Conservation (phyloP, 2,329 filamentous ascomycete genomes). For the Phyllosticta ampelicida region DNA sequence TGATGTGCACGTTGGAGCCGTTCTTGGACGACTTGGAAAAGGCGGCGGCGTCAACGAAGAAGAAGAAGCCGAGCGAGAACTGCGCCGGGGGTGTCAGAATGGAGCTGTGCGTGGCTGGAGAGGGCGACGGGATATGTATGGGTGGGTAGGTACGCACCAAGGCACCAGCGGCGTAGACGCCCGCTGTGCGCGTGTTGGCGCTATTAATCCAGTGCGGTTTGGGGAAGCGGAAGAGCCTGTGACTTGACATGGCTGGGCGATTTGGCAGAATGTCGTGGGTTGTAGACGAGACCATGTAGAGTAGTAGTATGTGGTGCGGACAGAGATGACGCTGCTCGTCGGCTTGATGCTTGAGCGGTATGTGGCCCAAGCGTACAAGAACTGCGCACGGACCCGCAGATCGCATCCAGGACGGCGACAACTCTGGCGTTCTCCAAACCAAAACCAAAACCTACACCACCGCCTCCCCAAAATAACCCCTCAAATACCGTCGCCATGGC, state of each 20-base stretch:
- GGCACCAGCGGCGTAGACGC: slow-evolving; percentile 56
- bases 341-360: not conserved
- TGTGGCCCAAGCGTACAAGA: not conserved
- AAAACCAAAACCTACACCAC: too few species aligned
- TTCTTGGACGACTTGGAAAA: slow-evolving; percentile 53
- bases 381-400: not conserved
- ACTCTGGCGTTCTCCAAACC: not conserved
- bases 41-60: slow-evolving; percentile 55
- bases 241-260: slow-evolving; percentile 31
- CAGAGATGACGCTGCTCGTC: slow-evolving; percentile 7
- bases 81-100: slow-evolving; percentile 21
- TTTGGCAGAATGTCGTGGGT: not conserved
- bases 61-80: slow-evolving; percentile 62
- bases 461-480: not conserved
- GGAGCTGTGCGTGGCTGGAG: not conserved
- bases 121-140: not conserved
- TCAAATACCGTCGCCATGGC: slow-evolving; percentile 7
- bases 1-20: slow-evolving; percentile 52
- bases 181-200: slow-evolving; percentile 50
- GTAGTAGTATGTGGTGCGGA: not conserved
- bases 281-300: not conserved
- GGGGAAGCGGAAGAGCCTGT: slow-evolving; percentile 55
- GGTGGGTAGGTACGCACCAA: slow-evolving; percentile 39
- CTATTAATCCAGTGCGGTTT: slow-evolving; percentile 58
- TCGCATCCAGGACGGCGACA: not conserved